A percentile compares a stretch with the other conserved stretches of the same genome.
Conservation (phyloP, 495 filamentous ascomycete genomes). For the Tuber aestivum region DNA sequence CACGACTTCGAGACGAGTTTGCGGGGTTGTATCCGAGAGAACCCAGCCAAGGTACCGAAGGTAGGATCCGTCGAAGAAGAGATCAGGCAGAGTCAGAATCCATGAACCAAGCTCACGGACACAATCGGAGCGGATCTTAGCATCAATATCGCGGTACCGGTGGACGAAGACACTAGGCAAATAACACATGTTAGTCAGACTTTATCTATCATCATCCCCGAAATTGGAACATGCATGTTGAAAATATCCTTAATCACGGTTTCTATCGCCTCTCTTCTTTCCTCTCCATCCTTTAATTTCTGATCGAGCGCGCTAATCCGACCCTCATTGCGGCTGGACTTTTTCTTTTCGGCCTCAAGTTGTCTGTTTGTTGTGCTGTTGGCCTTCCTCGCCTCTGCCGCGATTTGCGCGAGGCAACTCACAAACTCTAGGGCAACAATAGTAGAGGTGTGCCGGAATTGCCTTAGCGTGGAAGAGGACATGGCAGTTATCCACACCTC, state of each 20-base stretch:
- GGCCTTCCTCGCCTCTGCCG: conserved; percentile 57
- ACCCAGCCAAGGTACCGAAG: conserved; percentile 93
- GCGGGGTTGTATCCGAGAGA: conserved; percentile 66
- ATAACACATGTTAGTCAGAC: neutral
- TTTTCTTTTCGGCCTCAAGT: conserved; percentile 75
- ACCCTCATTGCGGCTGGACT: conserved; percentile 54
- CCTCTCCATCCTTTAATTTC: conserved; percentile 58
- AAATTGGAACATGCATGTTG: conserved; percentile 50
- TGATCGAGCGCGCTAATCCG: conserved; percentile 62
- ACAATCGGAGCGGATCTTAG: conserved; percentile 76
- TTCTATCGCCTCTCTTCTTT: conserved; percentile 59
- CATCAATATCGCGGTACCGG: conserved; percentile 89
- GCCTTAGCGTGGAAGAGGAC: conserved; percentile 73
- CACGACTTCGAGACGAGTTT: conserved; percentile 69
- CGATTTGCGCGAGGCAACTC: conserved; percentile 60
- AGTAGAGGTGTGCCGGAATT: conserved; percentile 89
- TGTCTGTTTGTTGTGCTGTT: conserved; percentile 70
- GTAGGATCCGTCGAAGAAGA: conserved; percentile 81
- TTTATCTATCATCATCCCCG: neutral
- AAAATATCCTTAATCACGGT: conserved; percentile 71
- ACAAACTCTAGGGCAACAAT: conserved; percentile 70
- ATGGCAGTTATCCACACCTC: conserved; percentile 77
- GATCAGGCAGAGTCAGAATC: conserved; percentile 73
- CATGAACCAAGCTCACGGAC: conserved; percentile 76
- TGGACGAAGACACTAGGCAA: conserved; percentile 65